Conservation (phyloP, 177 flowering plant genomes). For the Telopea speciosissima region DNA sequence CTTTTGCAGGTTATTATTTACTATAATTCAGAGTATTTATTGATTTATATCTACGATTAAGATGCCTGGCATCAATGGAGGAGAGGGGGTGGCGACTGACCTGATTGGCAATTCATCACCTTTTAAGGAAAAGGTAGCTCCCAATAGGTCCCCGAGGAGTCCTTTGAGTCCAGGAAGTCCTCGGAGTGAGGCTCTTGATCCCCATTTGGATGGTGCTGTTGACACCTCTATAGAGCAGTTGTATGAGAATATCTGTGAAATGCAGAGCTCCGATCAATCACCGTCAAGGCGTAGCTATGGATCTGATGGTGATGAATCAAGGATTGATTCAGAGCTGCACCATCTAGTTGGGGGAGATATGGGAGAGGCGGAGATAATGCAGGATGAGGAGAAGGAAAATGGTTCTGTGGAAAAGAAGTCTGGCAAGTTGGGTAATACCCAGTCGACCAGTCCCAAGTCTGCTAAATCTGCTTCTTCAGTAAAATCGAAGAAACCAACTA, state of each 20-base stretch:
- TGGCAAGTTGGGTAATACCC: slow-evolving; percentile 26
- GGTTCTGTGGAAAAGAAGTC: slow-evolving; percentile 29
- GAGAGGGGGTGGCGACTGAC: slow-evolving; percentile 31
- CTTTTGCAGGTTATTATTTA: slow-evolving; percentile 12
- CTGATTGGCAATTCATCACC: slow-evolving; percentile 27
- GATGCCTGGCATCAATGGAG: slow-evolving; percentile 59
- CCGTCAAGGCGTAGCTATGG: slow-evolving; percentile 76
- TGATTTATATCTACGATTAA: slow-evolving; percentile 11
- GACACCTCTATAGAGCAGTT: slow-evolving; percentile 76
- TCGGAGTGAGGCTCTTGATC: slow-evolving; percentile 22
- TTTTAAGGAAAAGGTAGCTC: slow-evolving; percentile 30
- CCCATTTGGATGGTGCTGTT: slow-evolving; percentile 33
- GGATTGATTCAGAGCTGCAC: slow-evolving; percentile 79
- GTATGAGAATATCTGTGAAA: slow-evolving; percentile 80
- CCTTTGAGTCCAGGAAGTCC: slow-evolving; percentile 37
- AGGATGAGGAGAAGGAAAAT: slow-evolving; percentile 24
- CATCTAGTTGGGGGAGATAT: slow-evolving; percentile 88
- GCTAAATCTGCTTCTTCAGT: slow-evolving; percentile 36
- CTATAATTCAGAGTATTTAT: slow-evolving; percentile 6
- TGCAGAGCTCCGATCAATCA: slow-evolving; percentile 89
- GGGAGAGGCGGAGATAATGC: slow-evolving; percentile 42
- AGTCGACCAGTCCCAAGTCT: slow-evolving; percentile 31
- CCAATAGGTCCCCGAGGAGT: slow-evolving; percentile 28
- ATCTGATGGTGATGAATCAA: slow-evolving; percentile 78
- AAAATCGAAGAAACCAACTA: slow-evolving; percentile 37